A percentile compares a stretch with the other conserved stretches of the same genome.
Conservation (phyloP, 306 rosid genomes). For the cucumber (Cucumis sativus) region DNA sequence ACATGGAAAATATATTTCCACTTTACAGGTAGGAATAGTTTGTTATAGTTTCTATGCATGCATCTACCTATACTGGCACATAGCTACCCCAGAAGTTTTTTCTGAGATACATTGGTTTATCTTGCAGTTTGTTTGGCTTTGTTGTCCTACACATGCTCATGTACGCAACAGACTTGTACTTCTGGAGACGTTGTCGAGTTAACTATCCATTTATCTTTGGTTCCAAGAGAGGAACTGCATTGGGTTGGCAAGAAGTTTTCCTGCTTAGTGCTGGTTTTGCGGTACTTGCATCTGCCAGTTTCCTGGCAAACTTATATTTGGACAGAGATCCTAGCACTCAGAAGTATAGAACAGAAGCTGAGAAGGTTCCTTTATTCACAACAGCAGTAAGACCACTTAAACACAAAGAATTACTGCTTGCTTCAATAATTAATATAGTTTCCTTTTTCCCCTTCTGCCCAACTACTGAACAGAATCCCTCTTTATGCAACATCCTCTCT, state of each 20-base stretch:
- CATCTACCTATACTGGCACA: not conserved
- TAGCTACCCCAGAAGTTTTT: not conserved
- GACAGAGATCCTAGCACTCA: constrained; percentile 29
- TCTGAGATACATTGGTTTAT: constrained; percentile 15
- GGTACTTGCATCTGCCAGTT: constrained; percentile 46
- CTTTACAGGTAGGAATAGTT: constrained; percentile 35
- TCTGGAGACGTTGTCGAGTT: constrained; percentile 53
- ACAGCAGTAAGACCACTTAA: constrained; percentile 33
- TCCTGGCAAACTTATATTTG: constrained; percentile 57
- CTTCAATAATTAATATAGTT: not conserved
- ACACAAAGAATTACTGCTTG: not conserved
- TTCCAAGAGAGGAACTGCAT: constrained; percentile 55
- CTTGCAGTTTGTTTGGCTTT: constrained; percentile 54
- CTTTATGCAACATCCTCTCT: not conserved
- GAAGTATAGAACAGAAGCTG: constrained; percentile 33
- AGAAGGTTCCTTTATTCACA: constrained; percentile 57
- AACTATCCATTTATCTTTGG: constrained; percentile 73
- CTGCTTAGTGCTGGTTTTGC: constrained; percentile 61
- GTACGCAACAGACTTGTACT: constrained; percentile 52
- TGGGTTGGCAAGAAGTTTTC: constrained; percentile 38
- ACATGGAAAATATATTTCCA: constrained; percentile 63
- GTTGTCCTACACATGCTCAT: constrained; percentile 52
- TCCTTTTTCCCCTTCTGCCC: no score
- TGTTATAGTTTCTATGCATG: not conserved
- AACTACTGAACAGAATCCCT: not conserved